These are phyloP conservation scores for Saitozyma sp. DNA, from an alignment of 768 basidiomycete species.

Conservation along the genomic window DNA sequence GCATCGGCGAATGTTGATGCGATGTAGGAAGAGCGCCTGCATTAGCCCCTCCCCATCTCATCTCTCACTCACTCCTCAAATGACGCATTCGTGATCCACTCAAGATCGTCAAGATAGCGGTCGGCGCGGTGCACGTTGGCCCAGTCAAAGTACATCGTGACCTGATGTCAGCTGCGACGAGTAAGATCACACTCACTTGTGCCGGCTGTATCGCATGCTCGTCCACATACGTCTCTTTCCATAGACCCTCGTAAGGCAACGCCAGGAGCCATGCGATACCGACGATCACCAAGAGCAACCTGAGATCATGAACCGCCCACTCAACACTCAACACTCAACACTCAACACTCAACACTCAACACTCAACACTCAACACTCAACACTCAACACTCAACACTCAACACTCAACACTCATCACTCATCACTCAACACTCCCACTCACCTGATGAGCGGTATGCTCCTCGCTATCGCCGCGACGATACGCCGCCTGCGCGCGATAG, in stretches of 20 bases:
- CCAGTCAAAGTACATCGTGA: slow-evolving; percentile 90
- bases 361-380: too few species aligned
- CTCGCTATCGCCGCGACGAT: slow-evolving; percentile 13
- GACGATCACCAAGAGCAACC: slow-evolving; percentile 24
- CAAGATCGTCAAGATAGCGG: slow-evolving; percentile 69
- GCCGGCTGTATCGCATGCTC: slow-evolving; percentile 94
- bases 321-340: too few species aligned
- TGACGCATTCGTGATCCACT: slow-evolving; percentile 66
- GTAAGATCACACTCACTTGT: slow-evolving; percentile 61
- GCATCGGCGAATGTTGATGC: slow-evolving; percentile 68
- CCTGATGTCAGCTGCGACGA: slow-evolving; percentile 57
- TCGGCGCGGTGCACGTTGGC: slow-evolving; percentile 84
- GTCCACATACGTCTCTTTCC: slow-evolving; percentile 76
- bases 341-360: too few species aligned
- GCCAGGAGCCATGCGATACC: slow-evolving; percentile 84
- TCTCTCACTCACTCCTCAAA: slow-evolving; percentile 65
- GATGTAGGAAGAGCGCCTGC: slow-evolving; percentile 68
- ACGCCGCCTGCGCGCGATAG: slow-evolving; percentile 23
- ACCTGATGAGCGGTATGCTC: slow-evolving; percentile 13
- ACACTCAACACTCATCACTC: too few species aligned
- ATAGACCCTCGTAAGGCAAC: slow-evolving; percentile 68
- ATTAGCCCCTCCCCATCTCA: neutral
- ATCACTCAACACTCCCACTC: too few species aligned
- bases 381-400: too few species aligned
- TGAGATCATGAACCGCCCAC: neutral